Evolutionary conservation across 306 rosid species (phyloP), one percentile per base, ranked within the genome.

Genomic region (Acacia acuminata): DNA sequence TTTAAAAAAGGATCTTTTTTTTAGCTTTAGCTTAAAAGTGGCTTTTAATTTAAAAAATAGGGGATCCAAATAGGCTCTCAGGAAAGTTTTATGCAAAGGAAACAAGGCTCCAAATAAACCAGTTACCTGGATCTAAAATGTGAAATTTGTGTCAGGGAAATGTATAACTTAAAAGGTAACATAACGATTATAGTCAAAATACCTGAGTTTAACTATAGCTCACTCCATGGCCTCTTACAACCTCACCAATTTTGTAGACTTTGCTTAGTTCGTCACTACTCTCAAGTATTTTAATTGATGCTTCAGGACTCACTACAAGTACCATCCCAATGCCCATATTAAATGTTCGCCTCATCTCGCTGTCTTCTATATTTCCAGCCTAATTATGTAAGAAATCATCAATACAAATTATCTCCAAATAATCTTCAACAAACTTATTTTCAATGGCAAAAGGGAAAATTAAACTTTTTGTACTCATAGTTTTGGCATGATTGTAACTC

Each of bases 281-380:
- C 85, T 83, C 84, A 71, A 86, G 88, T 77, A 89, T 81, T 85
- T 82, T 79, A n/a, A 38, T 13, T 7, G 86, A 79, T 14, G 88
- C 53, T 78, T 89, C 91, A 34, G 67, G 75, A 73, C 84, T 91
- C 83, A 86, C 94, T 17, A 89, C 89, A 24, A 89, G 83, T 66
- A 91, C 91, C 95, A 91, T 91, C 80, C 91, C 95, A 47, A 91
- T 85, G 8, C 95, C 95, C 91, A 88, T 91, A 84, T 88, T 91
- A 60, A 91, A 89, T 0, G 93, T 89, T 24, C 95, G 82, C 76
- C 82, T 86, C 91, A 91, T 91, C 84, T 89, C 91, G 34, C n/a
- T 82, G 44, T 88, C 91, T 60, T 89, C 91, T 15, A 88, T 82
- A 25, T 83, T 82, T 66, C 93, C 94, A 0, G 86, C 94, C 94